Conservation (phyloP, 768 basidiomycete species). For the Lactarius psammicola region DNA sequence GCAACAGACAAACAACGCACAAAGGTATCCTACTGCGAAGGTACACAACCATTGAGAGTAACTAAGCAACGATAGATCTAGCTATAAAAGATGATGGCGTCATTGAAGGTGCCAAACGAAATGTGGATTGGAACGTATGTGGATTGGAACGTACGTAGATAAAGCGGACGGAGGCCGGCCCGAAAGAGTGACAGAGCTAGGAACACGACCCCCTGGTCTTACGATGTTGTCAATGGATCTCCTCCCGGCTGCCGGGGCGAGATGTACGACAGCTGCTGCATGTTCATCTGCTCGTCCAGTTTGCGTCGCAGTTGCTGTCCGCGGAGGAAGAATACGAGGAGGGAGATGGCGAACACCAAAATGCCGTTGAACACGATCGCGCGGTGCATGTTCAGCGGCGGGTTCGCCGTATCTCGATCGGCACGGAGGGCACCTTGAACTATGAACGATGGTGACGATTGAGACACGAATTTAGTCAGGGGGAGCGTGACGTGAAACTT, state of each 20-base stretch:
- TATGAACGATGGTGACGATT: not conserved
- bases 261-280: not conserved
- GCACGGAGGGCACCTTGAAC: constrained; percentile 64
- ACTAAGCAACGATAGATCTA: not conserved
- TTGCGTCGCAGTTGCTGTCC: constrained; percentile 64
- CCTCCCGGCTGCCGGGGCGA: not conserved
- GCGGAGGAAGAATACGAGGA: constrained; percentile 49
- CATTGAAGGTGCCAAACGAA: not conserved
- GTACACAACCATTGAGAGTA: not conserved
- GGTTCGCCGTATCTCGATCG: constrained; percentile 48
- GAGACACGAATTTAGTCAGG: constrained; percentile 11
- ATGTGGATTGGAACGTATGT: not conserved
- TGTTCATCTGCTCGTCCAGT: constrained; percentile 54
- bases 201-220: not conserved
- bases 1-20: too few species aligned
- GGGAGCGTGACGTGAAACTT: not conserved
- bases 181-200: too few species aligned
- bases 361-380: constrained; percentile 66
- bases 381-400: constrained; percentile 71
- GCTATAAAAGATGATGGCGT: not conserved
- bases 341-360: constrained; percentile 42
- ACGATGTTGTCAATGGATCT: not conserved
- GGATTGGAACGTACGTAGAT: not conserved
- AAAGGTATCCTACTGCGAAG: too few species aligned
- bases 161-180: not conserved